A percentile compares a stretch with the other conserved stretches of the same genome.
Conservation (phyloP, 2,329 filamentous ascomycete genomes). For the Aspergillus sp. region DNA sequence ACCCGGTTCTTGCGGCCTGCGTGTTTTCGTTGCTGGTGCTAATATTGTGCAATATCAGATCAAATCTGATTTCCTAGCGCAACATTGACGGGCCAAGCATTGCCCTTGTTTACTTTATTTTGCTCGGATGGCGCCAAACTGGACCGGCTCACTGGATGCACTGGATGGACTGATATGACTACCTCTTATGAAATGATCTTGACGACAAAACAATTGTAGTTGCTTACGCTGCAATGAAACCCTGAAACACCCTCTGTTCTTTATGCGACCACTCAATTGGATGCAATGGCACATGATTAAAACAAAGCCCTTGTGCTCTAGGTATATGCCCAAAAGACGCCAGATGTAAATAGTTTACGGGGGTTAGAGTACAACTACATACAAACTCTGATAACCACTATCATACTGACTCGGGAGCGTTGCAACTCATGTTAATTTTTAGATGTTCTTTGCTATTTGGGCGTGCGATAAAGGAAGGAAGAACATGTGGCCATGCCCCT, state of each 20-base stretch:
- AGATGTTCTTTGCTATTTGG: too few relatives aligned
- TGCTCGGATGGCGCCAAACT: not conserved
- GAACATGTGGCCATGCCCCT: too few relatives aligned
- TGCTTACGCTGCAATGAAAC: not conserved
- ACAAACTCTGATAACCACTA: not conserved
- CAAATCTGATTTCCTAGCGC: not conserved
- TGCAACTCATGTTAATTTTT: too few relatives aligned
- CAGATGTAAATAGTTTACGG: too few relatives aligned
- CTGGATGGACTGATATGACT: not conserved
- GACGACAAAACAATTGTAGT: not conserved
- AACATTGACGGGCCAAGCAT: not conserved
- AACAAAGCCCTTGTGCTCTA: not conserved
- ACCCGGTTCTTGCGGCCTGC: not conserved
- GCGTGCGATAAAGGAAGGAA: too few relatives aligned
- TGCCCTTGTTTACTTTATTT: not conserved
- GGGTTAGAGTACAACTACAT: not conserved
- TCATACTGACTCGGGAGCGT: too few relatives aligned
- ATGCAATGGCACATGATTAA: not conserved
- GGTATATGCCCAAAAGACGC: too few relatives aligned
- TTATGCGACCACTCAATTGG: not conserved
- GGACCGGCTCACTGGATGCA: not conserved
- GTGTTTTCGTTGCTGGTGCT: not conserved
- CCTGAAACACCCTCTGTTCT: not conserved
- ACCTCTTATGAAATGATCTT: constrained; percentile 1
- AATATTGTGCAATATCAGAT: not conserved